phyloP scores from a whole-genome alignment of 257 asterid genomes.

The Scutellaria baicalensis region DNA sequence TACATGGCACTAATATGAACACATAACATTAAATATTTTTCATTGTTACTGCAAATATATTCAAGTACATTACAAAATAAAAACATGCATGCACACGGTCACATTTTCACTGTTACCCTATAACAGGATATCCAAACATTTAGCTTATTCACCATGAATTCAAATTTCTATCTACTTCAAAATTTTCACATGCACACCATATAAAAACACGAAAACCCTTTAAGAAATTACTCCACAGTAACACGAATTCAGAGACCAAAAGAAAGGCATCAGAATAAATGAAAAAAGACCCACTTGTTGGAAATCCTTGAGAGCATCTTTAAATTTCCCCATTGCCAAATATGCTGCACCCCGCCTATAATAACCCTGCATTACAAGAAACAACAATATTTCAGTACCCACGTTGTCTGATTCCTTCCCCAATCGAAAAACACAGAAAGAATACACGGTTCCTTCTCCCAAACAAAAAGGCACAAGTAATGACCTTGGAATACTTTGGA shows the following conservation, averaged over 20 bases:
- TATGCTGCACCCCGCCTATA: slow-evolving; percentile 96
- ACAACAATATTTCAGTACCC: slow-evolving; percentile 1
- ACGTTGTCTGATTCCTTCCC: background rate
- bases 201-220: background rate
- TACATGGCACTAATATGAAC: background rate
- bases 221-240: background rate
- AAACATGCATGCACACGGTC: background rate
- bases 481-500: slow-evolving; percentile 84
- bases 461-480: slow-evolving; percentile 2
- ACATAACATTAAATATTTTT: background rate
- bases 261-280: background rate
- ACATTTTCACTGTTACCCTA: background rate
- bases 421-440: background rate
- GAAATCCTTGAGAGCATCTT: slow-evolving; percentile 90
- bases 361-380: slow-evolving; percentile 55
- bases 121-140: background rate
- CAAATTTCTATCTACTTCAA: background rate
- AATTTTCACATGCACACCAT: background rate
- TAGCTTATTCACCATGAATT: background rate
- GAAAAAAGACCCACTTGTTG: slow-evolving; percentile 52
- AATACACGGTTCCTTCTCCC: background rate
- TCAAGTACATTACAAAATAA: background rate
- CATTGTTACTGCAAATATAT: background rate
- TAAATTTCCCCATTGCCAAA: slow-evolving; percentile 94
- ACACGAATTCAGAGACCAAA: slow-evolving; percentile 11